A percentile compares a stretch with the other conserved stretches of the same genome.
These are phyloP conservation scores for Auxenochlorella pyrenoidosa DNA, from an alignment of 139 green algal genomes.

Conservation along the genomic window DNA sequence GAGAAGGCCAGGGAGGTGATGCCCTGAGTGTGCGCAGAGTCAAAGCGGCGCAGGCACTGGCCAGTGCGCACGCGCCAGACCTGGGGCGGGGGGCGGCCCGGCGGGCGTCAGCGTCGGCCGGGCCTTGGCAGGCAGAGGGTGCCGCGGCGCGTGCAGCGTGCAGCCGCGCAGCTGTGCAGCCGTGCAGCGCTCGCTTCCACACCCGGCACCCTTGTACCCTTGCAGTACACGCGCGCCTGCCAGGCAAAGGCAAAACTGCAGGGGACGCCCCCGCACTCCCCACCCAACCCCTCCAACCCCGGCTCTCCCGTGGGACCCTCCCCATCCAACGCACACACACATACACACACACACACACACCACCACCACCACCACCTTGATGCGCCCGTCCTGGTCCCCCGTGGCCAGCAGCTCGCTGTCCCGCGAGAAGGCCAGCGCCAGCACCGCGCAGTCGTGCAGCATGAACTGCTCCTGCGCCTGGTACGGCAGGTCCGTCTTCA, in stretches of 20 bases:
- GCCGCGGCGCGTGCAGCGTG: too few relatives aligned
- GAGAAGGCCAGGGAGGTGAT: conserved; percentile 92
- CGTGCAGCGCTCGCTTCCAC: too few relatives aligned
- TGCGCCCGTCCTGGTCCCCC: conserved; percentile 70
- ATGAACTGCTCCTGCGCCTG: conserved; percentile 97
- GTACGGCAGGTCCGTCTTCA: conserved; percentile 95
- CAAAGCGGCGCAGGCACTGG: conserved; percentile 91
- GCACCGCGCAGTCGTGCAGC: conserved; percentile 94
- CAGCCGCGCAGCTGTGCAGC: too few relatives aligned
- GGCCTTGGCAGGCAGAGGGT: too few relatives aligned
- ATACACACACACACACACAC: too few relatives aligned
- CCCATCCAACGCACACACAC: too few relatives aligned
- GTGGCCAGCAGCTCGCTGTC: conserved; percentile 93
- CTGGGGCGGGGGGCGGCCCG: conserved; percentile 76
- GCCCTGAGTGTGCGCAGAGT: conserved; percentile 89
- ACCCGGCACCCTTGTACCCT: too few relatives aligned
- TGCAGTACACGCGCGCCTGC: too few relatives aligned
- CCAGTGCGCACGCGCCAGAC: conserved; percentile 94
- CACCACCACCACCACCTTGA: too few relatives aligned
- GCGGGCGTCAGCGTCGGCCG: too few relatives aligned
- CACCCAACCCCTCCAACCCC: not conserved
- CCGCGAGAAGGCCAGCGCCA: conserved; percentile 84
- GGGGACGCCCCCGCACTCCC: conserved; percentile 57
- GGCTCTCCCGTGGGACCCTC: too few relatives aligned
- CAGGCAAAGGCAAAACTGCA: too few relatives aligned